Evolutionary conservation across 306 rosid genomes (phyloP).

Genomic region (Delonix regia): DNA sequence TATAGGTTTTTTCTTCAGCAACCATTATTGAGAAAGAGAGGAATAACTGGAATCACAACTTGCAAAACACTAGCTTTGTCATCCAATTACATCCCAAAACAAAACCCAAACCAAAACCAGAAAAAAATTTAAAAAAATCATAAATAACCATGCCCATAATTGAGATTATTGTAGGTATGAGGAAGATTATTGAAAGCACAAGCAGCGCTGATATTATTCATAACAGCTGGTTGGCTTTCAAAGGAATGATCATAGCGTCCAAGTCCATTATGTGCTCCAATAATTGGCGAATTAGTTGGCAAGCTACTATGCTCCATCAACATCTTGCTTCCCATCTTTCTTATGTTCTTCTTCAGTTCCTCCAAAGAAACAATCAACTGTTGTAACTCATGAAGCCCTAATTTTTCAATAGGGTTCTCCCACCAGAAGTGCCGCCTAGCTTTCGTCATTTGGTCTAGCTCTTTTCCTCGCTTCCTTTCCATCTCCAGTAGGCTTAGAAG

Average conservation of each 20-base stretch:
- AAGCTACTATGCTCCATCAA: constrained; percentile 31
- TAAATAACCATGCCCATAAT: constrained; percentile 40
- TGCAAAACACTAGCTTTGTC: constrained; percentile 14
- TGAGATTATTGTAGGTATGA: constrained; percentile 42
- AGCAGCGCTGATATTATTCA: constrained; percentile 12
- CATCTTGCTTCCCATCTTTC: constrained; percentile 44
- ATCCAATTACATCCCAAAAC: constrained; percentile 23
- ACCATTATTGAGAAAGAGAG: constrained; percentile 20
- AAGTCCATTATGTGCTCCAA: constrained; percentile 25
- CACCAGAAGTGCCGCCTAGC: constrained; percentile 58
- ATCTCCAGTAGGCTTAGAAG: constrained; percentile 48
- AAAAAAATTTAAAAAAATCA: constrained; percentile 26
- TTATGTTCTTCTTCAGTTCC: constrained; percentile 56
- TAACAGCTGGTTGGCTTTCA: constrained; percentile 33
- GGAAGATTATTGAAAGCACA: constrained; percentile 13
- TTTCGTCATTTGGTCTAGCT: constrained; percentile 47
- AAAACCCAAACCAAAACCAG: neutral
- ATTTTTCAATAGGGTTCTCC: constrained; percentile 57
- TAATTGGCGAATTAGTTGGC: constrained; percentile 8
- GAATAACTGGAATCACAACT: constrained; percentile 15
- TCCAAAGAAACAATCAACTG: constrained; percentile 50
- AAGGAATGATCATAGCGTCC: constrained; percentile 27
- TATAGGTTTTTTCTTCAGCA: neutral
- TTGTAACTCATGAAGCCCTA: constrained; percentile 47
- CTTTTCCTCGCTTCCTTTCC: constrained; percentile 60